Conservation (phyloP, 2,329 filamentous ascomycete species). For the Akanthomyces uredinophilus region DNA sequence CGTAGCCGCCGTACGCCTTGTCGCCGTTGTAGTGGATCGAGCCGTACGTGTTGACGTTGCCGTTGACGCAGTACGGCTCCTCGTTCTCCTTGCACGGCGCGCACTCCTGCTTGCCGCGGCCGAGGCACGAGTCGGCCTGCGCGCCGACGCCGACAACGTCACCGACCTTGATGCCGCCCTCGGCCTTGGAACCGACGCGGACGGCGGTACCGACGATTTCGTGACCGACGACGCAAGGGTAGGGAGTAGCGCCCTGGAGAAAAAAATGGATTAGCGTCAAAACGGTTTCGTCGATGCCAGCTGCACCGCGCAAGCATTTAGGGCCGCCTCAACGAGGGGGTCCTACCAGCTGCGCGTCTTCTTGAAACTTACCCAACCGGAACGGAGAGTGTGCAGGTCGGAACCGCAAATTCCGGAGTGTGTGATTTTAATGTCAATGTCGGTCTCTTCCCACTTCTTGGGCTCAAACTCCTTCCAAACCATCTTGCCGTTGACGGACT, state of each 20-base stretch:
- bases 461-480: constrained; percentile 52
- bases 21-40: constrained; percentile 25
- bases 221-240: constrained; percentile 54
- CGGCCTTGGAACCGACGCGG: constrained; percentile 45
- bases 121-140: constrained; percentile 51
- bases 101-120: constrained; percentile 30
- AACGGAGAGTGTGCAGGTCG: constrained; percentile 54
- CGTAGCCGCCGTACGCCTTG: constrained; percentile 45
- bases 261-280: not conserved
- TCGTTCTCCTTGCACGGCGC: constrained; percentile 36
- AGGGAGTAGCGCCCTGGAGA: constrained; percentile 19
- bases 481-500: constrained; percentile 46
- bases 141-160: constrained; percentile 61
- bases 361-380: constrained; percentile 42
- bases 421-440: constrained; percentile 60
- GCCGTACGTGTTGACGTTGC: constrained; percentile 49
- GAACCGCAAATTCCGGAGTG: constrained; percentile 64
- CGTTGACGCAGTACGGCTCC: constrained; percentile 37
- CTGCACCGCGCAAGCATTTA: not conserved
- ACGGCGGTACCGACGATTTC: constrained; percentile 59
- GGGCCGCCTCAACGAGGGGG: not conserved
- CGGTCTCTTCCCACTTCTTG: constrained; percentile 61
- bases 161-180: constrained; percentile 48
- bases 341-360: constrained; percentile 34
- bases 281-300: too few relatives aligned